Evolutionary conservation across 176 grass and related monocot genomes (phyloP).

Genomic region (Zea luxurians): DNA sequence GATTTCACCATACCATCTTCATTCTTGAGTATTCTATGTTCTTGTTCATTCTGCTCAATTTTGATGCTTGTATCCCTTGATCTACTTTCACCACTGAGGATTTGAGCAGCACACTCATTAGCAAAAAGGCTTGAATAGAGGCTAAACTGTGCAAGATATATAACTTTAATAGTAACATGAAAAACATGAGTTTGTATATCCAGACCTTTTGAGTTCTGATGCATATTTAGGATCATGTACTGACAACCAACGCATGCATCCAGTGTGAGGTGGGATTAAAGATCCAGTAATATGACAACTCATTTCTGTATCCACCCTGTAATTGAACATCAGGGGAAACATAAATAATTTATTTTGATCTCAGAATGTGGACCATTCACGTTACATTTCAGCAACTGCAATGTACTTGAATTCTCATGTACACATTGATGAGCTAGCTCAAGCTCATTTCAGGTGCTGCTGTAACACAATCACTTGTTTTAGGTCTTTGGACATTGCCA

Average conservation of each 20-base stretch:
- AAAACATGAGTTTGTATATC: conserved; percentile 21
- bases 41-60: conserved; percentile 33
- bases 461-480: conserved; percentile 8
- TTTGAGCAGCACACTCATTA: conserved; percentile 35
- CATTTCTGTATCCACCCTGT: conserved; percentile 80
- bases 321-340: conserved; percentile 35
- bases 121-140: conserved; percentile 27
- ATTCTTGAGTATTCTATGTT: conserved; percentile 10
- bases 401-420: conserved; percentile 15
- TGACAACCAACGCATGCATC: conserved; percentile 70
- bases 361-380: conserved; percentile 20
- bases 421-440: conserved; percentile 7
- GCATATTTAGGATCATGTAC: conserved; percentile 52
- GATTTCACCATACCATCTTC: conserved; percentile 12
- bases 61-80: conserved; percentile 23
- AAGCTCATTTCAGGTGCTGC: conserved; percentile 1
- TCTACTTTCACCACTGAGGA: conserved; percentile 32
- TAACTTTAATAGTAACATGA: background rate
- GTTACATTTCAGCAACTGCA: background rate
- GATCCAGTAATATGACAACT: conserved; percentile 90
- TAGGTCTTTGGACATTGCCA: background rate
- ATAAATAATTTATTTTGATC: conserved; percentile 3
- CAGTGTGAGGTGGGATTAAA: conserved; percentile 65
- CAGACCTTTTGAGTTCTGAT: conserved; percentile 52
- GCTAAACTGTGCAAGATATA: background rate